Conservation (phyloP, 257 asterid species). For the Henckelia pumila region DNA sequence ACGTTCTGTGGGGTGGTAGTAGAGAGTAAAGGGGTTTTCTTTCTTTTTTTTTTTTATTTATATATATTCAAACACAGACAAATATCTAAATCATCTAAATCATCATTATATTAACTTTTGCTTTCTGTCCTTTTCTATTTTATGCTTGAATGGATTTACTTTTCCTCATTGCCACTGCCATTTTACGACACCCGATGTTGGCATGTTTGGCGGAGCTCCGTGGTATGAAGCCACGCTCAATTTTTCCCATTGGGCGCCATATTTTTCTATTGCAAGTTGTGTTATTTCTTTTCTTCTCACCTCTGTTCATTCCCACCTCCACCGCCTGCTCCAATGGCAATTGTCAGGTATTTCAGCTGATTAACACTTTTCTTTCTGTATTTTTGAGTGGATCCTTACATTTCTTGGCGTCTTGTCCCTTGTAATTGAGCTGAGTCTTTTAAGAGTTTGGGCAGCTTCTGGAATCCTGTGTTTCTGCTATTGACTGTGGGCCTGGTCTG, state of each 20-base stretch:
- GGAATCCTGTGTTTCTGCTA: constrained; percentile 63
- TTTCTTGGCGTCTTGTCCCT: constrained; percentile 3
- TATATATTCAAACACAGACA: too few relatives aligned
- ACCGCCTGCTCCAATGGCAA: constrained; percentile 62
- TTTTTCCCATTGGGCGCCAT: constrained; percentile 15
- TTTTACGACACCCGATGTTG: constrained; percentile 28
- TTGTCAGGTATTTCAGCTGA: constrained; percentile 55
- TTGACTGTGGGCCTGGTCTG: constrained; percentile 74
- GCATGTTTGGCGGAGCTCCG: constrained; percentile 37
- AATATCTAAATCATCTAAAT: too few relatives aligned
- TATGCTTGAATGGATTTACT: too few relatives aligned
- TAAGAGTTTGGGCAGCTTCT: constrained; percentile 50
- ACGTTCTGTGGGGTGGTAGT: too few relatives aligned
- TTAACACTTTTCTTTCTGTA: background rate
- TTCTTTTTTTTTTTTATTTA: too few relatives aligned
- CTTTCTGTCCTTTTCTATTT: background rate
- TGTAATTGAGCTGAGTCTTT: constrained; percentile 30
- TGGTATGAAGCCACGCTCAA: constrained; percentile 27
- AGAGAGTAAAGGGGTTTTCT: too few relatives aligned
- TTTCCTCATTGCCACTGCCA: too few relatives aligned
- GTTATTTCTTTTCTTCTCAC: constrained; percentile 12
- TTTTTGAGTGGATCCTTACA: constrained; percentile 33
- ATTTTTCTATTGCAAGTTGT: constrained; percentile 20
- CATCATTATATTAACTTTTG: background rate
- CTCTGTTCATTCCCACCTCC: constrained; percentile 33